Percentiles rank a stretch among this genome's conserved stretches.
phyloP scores from a whole-genome alignment of 2,329 filamentous ascomycete species.

The Pestalotiopsis sp. region DNA sequence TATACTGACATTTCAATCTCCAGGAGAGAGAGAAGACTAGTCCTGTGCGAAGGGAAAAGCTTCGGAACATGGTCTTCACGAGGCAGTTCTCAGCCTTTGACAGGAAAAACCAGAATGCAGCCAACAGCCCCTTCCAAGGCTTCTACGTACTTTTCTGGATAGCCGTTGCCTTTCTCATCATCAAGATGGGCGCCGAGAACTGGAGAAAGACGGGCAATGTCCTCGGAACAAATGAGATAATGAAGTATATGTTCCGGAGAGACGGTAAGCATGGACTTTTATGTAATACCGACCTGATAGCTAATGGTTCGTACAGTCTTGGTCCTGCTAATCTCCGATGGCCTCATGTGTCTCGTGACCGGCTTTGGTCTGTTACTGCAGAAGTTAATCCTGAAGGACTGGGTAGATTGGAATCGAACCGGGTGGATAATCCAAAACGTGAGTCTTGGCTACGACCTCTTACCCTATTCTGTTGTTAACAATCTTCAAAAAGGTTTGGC shows the following conservation, averaged over 20 bases:
- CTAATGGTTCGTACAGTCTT: slow-evolving; percentile 38
- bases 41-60: slow-evolving; percentile 32
- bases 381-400: slow-evolving; percentile 58
- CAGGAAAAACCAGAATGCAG: slow-evolving; percentile 65
- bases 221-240: slow-evolving; percentile 72
- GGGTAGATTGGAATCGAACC: slow-evolving; percentile 65
- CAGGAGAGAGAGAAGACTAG: slow-evolving; percentile 23
- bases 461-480: neutral
- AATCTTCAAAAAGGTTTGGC: slow-evolving; percentile 59
- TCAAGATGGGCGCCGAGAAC: slow-evolving; percentile 70
- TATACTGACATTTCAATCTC: neutral
- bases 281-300: neutral
- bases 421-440: slow-evolving; percentile 78
- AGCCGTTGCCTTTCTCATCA: slow-evolving; percentile 65
- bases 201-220: slow-evolving; percentile 70
- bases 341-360: slow-evolving; percentile 68
- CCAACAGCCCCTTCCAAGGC: slow-evolving; percentile 73
- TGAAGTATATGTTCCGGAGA: slow-evolving; percentile 65
- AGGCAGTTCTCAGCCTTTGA: slow-evolving; percentile 76
- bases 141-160: slow-evolving; percentile 84
- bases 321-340: slow-evolving; percentile 65
- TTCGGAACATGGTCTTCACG: slow-evolving; percentile 68
- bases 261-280: slow-evolving; percentile 38
- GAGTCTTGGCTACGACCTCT: slow-evolving; percentile 23
- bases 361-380: slow-evolving; percentile 69